Conservation (phyloP, 805 yeast species). For the Kazachstania viticola region DNA sequence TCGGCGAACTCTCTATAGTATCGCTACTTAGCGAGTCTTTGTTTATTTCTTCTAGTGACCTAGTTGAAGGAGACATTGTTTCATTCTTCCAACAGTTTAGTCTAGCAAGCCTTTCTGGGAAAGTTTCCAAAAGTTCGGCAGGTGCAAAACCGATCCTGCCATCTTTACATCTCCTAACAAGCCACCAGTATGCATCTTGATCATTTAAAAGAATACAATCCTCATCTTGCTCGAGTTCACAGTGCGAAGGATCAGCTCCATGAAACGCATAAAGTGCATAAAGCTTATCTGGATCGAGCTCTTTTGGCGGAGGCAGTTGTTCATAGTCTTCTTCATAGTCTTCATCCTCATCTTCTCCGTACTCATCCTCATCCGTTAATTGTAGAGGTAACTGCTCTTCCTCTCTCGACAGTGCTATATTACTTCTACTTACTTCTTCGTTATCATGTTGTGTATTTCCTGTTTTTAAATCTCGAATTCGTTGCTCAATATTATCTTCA, state of each 20-base stretch:
- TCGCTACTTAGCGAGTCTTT: conserved; percentile 3
- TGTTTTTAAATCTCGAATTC: conserved; percentile 16
- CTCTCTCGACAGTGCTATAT: too few species aligned
- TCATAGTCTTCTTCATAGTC: conserved; percentile 34
- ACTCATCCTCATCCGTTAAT: conserved; percentile 5
- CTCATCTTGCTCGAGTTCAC: conserved; percentile 68
- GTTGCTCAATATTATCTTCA: conserved; percentile 25
- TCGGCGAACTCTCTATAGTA: conserved; percentile 4
- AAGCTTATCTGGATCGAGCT: conserved; percentile 68
- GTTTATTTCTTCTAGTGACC: conserved; percentile 2
- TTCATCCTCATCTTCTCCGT: conserved; percentile 8
- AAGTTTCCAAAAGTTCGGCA: conserved; percentile 88
- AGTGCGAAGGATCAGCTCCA: conserved; percentile 91
- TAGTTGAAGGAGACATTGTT: conserved; percentile 29
- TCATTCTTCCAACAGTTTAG: conserved; percentile 88
- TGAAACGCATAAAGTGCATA: conserved; percentile 80
- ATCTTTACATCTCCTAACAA: conserved; percentile 48
- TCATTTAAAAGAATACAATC: conserved; percentile 76
- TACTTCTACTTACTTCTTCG: not conserved
- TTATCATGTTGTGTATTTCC: not conserved
- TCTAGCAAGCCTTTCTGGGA: conserved; percentile 82
- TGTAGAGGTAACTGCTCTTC: conserved; percentile 1
- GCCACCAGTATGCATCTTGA: conserved; percentile 95
- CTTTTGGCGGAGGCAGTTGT: conserved; percentile 54
- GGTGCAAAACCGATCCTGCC: conserved; percentile 89